Evolutionary conservation across 441 rosid species (phyloP), one percentile per base, ranked within the genome.

Genomic region (Pelargonium myrrhifolium): DNA sequence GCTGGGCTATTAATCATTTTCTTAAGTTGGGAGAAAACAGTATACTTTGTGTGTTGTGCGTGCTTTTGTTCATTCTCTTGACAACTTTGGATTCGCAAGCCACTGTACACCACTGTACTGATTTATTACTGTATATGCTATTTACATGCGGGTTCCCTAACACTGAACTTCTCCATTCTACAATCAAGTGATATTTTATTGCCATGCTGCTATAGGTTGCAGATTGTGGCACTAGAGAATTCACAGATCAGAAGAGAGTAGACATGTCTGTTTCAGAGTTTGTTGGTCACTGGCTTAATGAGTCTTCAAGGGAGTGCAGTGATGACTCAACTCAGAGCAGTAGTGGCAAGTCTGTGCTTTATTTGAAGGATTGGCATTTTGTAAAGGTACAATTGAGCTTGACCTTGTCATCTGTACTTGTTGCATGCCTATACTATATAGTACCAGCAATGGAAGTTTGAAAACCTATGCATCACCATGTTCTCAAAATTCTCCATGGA

Each of bases 341-440:
- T 18, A 71, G 75, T 69, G 75, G 69, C 56, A 71, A 72, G 22
- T 75, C 87, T 2, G 76, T 82, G 74, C 82, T 89, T 4, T 93
- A 93, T 86, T 76, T 94, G 75, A 94, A 92, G 82, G 99, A 92
- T 66, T 94, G 99, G 97, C 98, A 94, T 82, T 92, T 94, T 75
- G 94, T 83, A 9, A 92, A 89, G 92, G 97, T 91, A 65, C 42
- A 39, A 47, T 47, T 22, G 31, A 62, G 65, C 37, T 22, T 24
- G 3, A 31, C 9, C 18, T 26, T 26, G 22, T 31, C 64, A 24
- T n/a, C 64, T 21, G 21, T 59, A 21, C 1, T 9, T 22, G n/a
- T 22, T 59, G 24, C 64, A 61, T 14, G 64, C 37, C 11, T 56
- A 18, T 56, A 18, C 9, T 56, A 8, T 26, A 7, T 9, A 56